Evolutionary conservation across 176 grass and related monocot species (phyloP).

Genomic region (Elaeis guineensis): DNA sequence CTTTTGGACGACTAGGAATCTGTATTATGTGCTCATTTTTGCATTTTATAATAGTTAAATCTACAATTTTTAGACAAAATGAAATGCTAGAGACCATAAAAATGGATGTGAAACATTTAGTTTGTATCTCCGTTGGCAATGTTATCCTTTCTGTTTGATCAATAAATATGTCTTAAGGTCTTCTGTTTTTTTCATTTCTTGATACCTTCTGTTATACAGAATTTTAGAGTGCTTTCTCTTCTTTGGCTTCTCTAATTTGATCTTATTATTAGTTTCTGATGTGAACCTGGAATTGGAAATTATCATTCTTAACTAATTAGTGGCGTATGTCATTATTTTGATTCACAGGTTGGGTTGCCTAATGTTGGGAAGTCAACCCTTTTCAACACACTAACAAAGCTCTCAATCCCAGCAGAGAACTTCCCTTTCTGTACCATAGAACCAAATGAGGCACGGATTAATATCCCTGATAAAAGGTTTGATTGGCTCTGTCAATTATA

Average conservation of each 20-base stretch:
- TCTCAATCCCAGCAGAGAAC: slow-evolving; percentile 91
- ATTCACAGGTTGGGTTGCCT: slow-evolving; percentile 76
- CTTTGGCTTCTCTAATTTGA: not conserved
- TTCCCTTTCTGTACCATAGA: slow-evolving; percentile 99
- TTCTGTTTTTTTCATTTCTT: too few species aligned
- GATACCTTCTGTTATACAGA: too few species aligned
- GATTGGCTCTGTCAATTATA: slow-evolving; percentile 90
- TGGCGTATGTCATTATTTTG: slow-evolving; percentile 6
- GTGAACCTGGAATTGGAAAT: too few species aligned
- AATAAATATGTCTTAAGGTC: too few species aligned
- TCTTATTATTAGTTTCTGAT: slow-evolving; percentile 6
- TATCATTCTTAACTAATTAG: not conserved
- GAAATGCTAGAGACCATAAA: too few species aligned
- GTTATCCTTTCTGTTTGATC: too few species aligned
- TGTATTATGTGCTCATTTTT: too few species aligned
- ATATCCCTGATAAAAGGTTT: slow-evolving; percentile 89
- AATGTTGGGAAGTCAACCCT: slow-evolving; percentile 98
- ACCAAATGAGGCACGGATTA: slow-evolving; percentile 82
- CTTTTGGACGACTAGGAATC: too few species aligned
- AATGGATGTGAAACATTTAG: too few species aligned
- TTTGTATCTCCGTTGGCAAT: too few species aligned
- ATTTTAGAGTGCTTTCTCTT: not conserved
- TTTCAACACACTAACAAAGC: slow-evolving; percentile 92
- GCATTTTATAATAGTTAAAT: too few species aligned
- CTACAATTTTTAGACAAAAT: too few species aligned